Evolutionary conservation across 140 eudicot genomes (phyloP), one percentile per base, ranked within the genome.

Genomic region (Cichorium intybus): DNA sequence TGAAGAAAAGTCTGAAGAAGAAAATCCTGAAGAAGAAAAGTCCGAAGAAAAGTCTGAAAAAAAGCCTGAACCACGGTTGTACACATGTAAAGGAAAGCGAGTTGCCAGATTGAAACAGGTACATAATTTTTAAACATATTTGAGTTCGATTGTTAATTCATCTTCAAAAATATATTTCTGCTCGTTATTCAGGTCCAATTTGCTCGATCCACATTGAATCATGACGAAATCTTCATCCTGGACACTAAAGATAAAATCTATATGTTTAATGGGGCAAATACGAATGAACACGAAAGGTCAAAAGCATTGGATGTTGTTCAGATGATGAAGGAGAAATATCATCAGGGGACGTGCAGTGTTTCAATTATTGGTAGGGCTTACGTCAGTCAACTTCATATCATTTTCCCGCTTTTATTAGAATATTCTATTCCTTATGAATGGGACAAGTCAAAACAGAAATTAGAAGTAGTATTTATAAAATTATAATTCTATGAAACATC

Each of bases 201-300:
- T 75, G 66, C 86, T 26, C 95, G 87, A 62, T 88, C 98, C 43
- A 65, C 96, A 1, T 64, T 88, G 69, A 92, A 88, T 79, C 96
- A 92, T 63, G 98, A 92, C 77, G 98, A 92, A 79, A 82, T 92
- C 27, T 92, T 92, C 77, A 92, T 92, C 26, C 73, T 92, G 76
- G 93, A 88, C 66, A 81, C 96, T 22, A 81, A 92, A 75, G 89
- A 92, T 5, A 92, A 83, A 82, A 85, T 92, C 59, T 88, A 64
- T 78, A 89, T 79, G 53, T 92, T 92, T 77, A 88, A 83, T 69
- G 98, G 98, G 24, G 90, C 87, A 49, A 88, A 88, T 77, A 83
- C 98, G 29, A 85, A 77, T 79, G 78, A 83, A 52, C 95, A 88
- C 60, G 96, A 87, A 71, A 85, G 96, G 70, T 84, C 93, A 77